Evolutionary conservation across 495 filamentous ascomycete genomes (phyloP), one percentile per base, ranked within the genome.

Genomic region (Neurospora sp.): DNA sequence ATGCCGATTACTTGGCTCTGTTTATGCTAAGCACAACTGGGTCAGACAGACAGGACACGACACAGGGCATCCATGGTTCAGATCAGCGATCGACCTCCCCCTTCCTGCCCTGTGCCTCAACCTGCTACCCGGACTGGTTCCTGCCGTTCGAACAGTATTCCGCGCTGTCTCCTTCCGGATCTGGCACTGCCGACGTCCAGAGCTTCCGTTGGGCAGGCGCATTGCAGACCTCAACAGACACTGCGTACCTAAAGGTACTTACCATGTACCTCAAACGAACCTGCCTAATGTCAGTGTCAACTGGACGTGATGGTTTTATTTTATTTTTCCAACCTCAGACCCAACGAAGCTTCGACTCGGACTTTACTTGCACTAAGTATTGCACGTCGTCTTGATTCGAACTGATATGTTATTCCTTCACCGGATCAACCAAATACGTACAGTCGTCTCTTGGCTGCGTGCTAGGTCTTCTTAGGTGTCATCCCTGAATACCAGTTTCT

Each of bases 61-160:
- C 31, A 69, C 71, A 69, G 71, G 38, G 42, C 71, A 72, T 69
- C 42, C 37, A 69, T 40, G 71, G 46, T 62, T 62, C 54, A 66
- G 54, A 66, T 66, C 54, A 66, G 54, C 54, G 54, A 66, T 66
- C 54, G 54, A 35, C 23, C 12, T 62, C 10, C 48, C 48, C 48
- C 48, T 62, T 62, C 48, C 48, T 62, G 48, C 12, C 48, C 48
- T 62, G 23, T 31, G 48, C 23, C 48, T 62, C 48, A 31, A 31
- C 23, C 48, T 62, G 54, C 54, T 62, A 31, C 54, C 48, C 54
- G 54, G 54, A 62, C 54, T 35, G 23, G 54, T 31, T 62, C 54
- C 54, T 66, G 54, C 54, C 27, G 27, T 66, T 66, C 23, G 54
- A 35, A 66, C 54, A 66, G 54, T 35, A 35, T 66, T 66, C 27